A percentile compares a stretch with the other conserved stretches of the same genome.
phyloP scores from a whole-genome alignment of 2,329 filamentous ascomycete species.

The Sodiomyces alkalinus region DNA sequence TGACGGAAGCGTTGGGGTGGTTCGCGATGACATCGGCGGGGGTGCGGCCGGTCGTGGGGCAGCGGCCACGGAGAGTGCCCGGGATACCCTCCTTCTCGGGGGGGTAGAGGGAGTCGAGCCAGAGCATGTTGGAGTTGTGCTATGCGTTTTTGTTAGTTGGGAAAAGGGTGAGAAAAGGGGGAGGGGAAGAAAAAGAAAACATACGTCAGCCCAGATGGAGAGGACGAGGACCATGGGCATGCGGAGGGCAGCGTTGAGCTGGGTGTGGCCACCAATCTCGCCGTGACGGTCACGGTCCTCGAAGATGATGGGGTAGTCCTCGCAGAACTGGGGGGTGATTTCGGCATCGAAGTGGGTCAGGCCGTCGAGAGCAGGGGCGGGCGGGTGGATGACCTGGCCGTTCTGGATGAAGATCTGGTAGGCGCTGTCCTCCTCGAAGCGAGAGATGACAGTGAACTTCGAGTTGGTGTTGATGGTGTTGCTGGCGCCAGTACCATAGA shows the following conservation, averaged over 20 bases:
- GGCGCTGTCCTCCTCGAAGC: constrained; percentile 23
- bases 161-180: not conserved
- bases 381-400: constrained; percentile 4
- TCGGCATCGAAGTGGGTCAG: constrained; percentile 44
- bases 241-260: constrained; percentile 34
- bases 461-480: constrained; percentile 40
- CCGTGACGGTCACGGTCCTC: constrained; percentile 34
- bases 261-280: constrained; percentile 34
- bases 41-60: constrained; percentile 25
- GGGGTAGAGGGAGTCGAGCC: constrained; percentile 47
- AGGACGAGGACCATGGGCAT: constrained; percentile 47
- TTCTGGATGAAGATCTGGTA: constrained; percentile 8
- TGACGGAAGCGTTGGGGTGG: constrained; percentile 22
- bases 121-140: constrained; percentile 47
- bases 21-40: constrained; percentile 26
- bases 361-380: constrained; percentile 10
- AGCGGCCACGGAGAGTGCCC: constrained; percentile 30
- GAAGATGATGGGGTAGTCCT: constrained; percentile 36
- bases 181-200: constrained; percentile 4
- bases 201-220: constrained; percentile 46
- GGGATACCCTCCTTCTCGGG: constrained; percentile 13
- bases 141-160: constrained; percentile 8
- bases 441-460: constrained; percentile 46
- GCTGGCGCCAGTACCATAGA: constrained; percentile 45
- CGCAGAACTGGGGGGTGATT: constrained; percentile 39